Evolutionary conservation across 805 yeast species (phyloP), one percentile per base, ranked within the genome.

Genomic region (Wickerhamiella siamensis): DNA sequence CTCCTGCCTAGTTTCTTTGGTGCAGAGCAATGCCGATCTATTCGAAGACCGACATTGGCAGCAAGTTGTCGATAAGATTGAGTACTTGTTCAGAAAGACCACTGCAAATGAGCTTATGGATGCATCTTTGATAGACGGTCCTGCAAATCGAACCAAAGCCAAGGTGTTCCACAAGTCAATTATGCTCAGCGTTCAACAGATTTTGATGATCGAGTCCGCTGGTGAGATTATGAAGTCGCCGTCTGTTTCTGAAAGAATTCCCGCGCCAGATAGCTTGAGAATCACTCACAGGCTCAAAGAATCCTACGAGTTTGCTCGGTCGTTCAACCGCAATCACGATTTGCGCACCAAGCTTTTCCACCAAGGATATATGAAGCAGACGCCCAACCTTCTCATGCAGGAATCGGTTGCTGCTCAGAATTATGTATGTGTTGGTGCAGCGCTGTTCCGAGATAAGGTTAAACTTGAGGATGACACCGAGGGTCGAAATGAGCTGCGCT

Each of bases 401-500:
- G 98, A 93, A 60, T 77, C 94, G 0, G 75, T 84, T 29, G 76
- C 95, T 0, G 79, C 94, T 1, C 88, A 94, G 1, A 94, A 86
- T 1, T 81, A 77, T 57, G 76, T 88, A 48, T 77, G 79, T 52
- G 71, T 87, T 36, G 68, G 83, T 67, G 83, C 88, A 68, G 71
- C 80, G 52, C 64, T 88, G 54, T 86, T 83, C 58, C 73, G 80
- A 46, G 84, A 79, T 54, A 66, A 68, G 14, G 69, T 65, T 20
- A 52, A 56, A 45, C 48, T 56, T 21, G 75, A 75, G 55, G 66
- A 71, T 4, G 63, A 63, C 24, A 58, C 53, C 33, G 67, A 63
- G 45, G 66, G 70, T 44, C 72, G 76, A 51, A 59, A 62, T 15
- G 65, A 58, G 43, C 75, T 75, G 47, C 72, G 75, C 52, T 66